Evolutionary conservation across 2,329 filamentous ascomycete species (phyloP), one percentile per base, ranked within the genome.

Genomic region (Sporothrix schenckii): DNA sequence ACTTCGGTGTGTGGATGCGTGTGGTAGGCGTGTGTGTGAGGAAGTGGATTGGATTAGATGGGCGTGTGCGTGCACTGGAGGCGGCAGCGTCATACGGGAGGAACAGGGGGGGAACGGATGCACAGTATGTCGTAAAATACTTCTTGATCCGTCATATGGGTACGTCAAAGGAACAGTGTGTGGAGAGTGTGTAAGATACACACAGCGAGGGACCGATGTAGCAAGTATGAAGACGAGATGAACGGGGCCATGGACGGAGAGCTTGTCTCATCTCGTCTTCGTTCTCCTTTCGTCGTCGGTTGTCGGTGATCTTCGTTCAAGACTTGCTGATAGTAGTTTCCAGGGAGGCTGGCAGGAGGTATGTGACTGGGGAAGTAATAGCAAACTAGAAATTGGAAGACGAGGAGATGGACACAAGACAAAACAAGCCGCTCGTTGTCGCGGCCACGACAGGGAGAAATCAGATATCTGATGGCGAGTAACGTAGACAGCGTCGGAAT

Each of bases 1-100:
- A 53, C 56, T 69, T 68, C 53, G 69, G 69, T 60, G 68, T 69
- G 61, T 54, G 56, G 69, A 58, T 53, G 53, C 41, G 50, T 34
- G 34, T 34, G 34, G 34, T 34, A 34, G 34, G 34, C 34, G 56
- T 49, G 65, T 21, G 58, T 34, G 54, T 27, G 47, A 34, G 13
- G 52, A 27, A 27, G n/a, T 49, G 49, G 47, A n/a, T 56, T 60
- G 68, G 65, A 39, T 24, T 34, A 11, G 34, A 16, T 68, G 66
- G 50, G 61, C 30, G 47, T 66, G 63, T 39, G 63, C 24, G 63
- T 66, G 47, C 10, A 21, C 27, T 30, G 47, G 63, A 41, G 50
- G 52, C 63, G 47, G 47, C 24, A 65, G 61, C 44, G 58, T 47
- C 58, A 63, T 47, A 63, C 44, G 39, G 58, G 58, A 63, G 39